A percentile compares a stretch with the other conserved stretches of the same genome.
Evolutionary conservation across 208 protist genomes (phyloP).

Genomic region (Giardia duodenalis): DNA sequence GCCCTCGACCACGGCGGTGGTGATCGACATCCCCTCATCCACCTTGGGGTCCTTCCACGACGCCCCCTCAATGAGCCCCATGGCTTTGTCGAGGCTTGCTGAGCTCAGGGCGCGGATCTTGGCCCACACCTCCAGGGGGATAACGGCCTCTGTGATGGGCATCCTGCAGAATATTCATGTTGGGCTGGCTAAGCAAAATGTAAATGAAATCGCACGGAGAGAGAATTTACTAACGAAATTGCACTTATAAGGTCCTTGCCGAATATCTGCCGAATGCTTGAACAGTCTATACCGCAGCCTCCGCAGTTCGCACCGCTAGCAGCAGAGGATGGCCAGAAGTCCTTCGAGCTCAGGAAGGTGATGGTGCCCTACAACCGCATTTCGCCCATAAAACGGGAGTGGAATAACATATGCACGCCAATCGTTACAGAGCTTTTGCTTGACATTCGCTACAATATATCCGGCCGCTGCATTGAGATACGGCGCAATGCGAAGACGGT

Average conservation of each 20-base stretch:
- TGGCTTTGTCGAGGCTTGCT: background rate
- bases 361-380: constrained; percentile 68
- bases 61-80: background rate
- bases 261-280: background rate
- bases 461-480: constrained; percentile 75
- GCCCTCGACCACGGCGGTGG: background rate
- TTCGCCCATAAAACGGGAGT: constrained; percentile 83
- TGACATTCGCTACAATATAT: constrained; percentile 92
- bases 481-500: constrained; percentile 60
- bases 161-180: constrained; percentile 1
- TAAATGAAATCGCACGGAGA: background rate
- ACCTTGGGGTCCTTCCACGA: background rate
- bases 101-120: background rate
- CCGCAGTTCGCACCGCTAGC: background rate
- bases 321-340: background rate
- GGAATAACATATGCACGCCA: constrained; percentile 90
- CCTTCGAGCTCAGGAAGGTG: background rate
- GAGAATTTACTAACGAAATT: background rate
- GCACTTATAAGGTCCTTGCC: background rate
- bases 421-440: constrained; percentile 92
- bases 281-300: too few species aligned
- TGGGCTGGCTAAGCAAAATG: background rate
- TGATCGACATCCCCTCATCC: background rate
- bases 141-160: background rate
- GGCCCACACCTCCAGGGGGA: background rate